phyloP scores from a whole-genome alignment of 495 filamentous ascomycete species.

The Hapsidospora chrysogenum region DNA sequence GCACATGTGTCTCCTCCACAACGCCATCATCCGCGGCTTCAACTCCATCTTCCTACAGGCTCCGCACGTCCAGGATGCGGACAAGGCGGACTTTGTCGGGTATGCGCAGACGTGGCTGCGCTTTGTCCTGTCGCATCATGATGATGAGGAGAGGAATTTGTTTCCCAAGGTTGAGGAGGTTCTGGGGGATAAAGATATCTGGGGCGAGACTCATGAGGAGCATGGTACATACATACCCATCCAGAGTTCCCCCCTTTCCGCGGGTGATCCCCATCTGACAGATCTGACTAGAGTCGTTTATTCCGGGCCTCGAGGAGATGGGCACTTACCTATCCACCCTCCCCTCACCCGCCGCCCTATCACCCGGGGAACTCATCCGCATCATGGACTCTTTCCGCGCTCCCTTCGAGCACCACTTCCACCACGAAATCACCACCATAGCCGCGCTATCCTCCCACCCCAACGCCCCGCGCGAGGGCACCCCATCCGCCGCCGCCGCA shows the following conservation, averaged over 20 bases:
- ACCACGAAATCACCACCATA: conserved; percentile 35
- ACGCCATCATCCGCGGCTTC: conserved; percentile 39
- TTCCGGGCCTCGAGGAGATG: conserved; percentile 28
- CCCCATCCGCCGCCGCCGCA: conserved; percentile 18
- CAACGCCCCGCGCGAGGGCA: conserved; percentile 24
- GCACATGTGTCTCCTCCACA: conserved; percentile 43
- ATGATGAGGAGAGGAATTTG: conserved; percentile 32
- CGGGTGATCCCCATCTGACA: too few relatives aligned
- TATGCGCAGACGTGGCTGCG: conserved; percentile 32
- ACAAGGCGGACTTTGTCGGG: conserved; percentile 31
- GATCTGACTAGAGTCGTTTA: conserved; percentile 37
- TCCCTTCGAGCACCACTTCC: conserved; percentile 33
- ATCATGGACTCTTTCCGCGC: conserved; percentile 31
- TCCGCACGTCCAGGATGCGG: conserved; percentile 18
- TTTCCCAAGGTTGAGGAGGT: conserved; percentile 35
- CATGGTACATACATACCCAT: conserved; percentile 18
- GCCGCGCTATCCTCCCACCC: conserved; percentile 25
- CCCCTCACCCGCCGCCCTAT: conserved; percentile 18
- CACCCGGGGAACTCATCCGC: conserved; percentile 20
- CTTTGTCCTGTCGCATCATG: conserved; percentile 36
- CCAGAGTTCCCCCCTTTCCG: too few relatives aligned
- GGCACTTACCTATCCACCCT: conserved; percentile 26
- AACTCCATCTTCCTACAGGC: conserved; percentile 42
- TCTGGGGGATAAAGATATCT: conserved; percentile 25
- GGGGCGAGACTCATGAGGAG: conserved; percentile 29